Percentiles rank a stretch among this genome's conserved stretches.
phyloP scores from a whole-genome alignment of 73 alveolate genomes.

The Paramecium biaurelia region DNA sequence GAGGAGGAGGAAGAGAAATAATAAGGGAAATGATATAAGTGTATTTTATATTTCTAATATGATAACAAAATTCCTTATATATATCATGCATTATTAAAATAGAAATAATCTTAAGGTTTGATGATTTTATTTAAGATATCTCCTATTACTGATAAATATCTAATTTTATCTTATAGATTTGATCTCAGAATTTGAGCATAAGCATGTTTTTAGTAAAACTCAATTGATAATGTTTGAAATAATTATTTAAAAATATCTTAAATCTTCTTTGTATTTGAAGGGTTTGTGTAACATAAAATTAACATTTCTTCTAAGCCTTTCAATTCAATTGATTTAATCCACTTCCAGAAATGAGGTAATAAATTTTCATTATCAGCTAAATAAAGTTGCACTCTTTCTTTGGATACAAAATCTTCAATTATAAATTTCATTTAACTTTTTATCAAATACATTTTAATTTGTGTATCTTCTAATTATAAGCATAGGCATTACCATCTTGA shows the following conservation, averaged over 20 bases:
- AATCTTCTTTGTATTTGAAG: not conserved
- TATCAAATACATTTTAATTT: not conserved
- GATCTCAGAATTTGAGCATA: slow-evolving; percentile 6
- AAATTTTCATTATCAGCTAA: not conserved
- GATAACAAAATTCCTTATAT: not conserved
- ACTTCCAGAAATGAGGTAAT: slow-evolving; percentile 4
- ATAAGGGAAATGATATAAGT: not conserved
- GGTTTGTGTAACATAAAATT: not conserved
- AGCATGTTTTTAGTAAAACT: not conserved
- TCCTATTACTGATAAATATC: not conserved
- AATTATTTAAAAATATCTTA: not conserved
- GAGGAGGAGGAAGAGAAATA: not conserved
- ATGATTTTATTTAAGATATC: slow-evolving; percentile 15
- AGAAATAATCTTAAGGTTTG: slow-evolving; percentile 6
- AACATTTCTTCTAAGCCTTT: slow-evolving; percentile 5
- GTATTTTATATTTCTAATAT: not conserved
- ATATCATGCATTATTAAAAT: not conserved
- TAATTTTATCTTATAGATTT: not conserved
- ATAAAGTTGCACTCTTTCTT: not conserved
- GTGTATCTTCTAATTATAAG: not conserved
- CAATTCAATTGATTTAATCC: not conserved
- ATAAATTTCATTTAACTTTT: not conserved
- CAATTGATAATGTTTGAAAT: not conserved
- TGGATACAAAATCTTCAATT: not conserved
- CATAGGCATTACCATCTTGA: not conserved